Evolutionary conservation across 2,329 filamentous ascomycete genomes (phyloP).

Genomic region (Colletotrichum filicis): DNA sequence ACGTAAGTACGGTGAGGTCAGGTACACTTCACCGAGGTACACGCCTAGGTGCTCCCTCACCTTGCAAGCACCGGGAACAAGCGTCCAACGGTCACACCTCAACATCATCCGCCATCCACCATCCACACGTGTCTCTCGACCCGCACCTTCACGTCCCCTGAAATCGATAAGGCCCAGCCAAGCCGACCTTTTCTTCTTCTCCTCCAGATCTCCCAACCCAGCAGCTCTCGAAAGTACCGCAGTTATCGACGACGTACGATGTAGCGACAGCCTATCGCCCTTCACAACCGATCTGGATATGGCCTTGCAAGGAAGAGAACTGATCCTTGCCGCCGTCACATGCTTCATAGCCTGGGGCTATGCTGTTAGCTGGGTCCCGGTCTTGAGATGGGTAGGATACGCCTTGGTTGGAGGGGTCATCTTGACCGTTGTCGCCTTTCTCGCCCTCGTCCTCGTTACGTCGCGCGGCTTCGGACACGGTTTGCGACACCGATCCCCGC

Average conservation of each 20-base stretch:
- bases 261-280: constrained; percentile 25
- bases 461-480: constrained; percentile 61
- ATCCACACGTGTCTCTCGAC: neutral
- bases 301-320: constrained; percentile 80
- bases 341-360: constrained; percentile 90
- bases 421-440: constrained; percentile 63
- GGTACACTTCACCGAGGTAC: neutral
- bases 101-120: neutral
- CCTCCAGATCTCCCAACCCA: neutral
- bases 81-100: neutral
- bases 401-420: constrained; percentile 80
- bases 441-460: constrained; percentile 71
- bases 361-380: constrained; percentile 83
- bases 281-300: constrained; percentile 52
- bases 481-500: constrained; percentile 51
- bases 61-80: neutral
- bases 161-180: constrained; percentile 4
- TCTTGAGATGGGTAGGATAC: constrained; percentile 85
- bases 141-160: neutral
- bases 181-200: neutral
- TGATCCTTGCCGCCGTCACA: constrained; percentile 73
- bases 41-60: neutral
- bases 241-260: constrained; percentile 20
- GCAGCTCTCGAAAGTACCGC: constrained; percentile 7
- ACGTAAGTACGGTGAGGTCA: neutral